Percentiles rank a stretch among this genome's conserved stretches.
Evolutionary conservation across 2,329 filamentous ascomycete species (phyloP).

Genomic region (Colletotrichum cereale): DNA sequence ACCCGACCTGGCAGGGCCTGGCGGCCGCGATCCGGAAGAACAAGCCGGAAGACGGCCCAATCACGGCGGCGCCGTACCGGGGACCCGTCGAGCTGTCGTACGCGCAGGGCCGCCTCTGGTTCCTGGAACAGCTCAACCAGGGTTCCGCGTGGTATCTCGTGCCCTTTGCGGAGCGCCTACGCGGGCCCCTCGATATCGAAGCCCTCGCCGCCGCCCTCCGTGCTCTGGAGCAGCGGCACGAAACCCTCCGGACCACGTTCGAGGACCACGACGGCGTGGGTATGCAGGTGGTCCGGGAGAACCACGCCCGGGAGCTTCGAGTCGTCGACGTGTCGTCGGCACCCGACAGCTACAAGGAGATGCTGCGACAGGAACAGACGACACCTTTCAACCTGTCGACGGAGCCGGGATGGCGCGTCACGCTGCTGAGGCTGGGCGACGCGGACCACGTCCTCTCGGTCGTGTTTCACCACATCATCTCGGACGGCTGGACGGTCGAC

Average conservation of each 20-base stretch:
- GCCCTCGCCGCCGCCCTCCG: constrained; percentile 2
- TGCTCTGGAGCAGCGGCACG: constrained; percentile 14
- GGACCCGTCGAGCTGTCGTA: constrained; percentile 16
- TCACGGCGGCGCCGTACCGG: background rate
- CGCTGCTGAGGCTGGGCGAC: background rate
- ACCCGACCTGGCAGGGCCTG: constrained; percentile 9
- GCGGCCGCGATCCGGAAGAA: background rate
- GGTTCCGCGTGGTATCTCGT: constrained; percentile 12
- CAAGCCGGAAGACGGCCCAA: background rate
- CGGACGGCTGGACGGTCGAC: constrained; percentile 17
- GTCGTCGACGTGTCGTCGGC: background rate
- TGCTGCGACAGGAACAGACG: constrained; percentile 1
- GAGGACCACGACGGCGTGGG: constrained; percentile 11
- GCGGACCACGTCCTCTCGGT: constrained; percentile 5
- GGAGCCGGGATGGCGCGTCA: constrained; percentile 11
- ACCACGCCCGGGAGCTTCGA: background rate
- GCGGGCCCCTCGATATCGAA: background rate
- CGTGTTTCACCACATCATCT: constrained; percentile 16
- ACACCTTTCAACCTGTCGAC: background rate
- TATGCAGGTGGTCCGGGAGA: constrained; percentile 2
- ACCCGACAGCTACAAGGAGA: background rate
- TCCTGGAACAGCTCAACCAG: constrained; percentile 12
- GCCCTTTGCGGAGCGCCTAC: constrained; percentile 1
- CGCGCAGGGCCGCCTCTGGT: constrained; percentile 17
- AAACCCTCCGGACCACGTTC: constrained; percentile 9